Evolutionary conservation across 2,329 filamentous ascomycete genomes (phyloP).

Genomic region (Penicillium sp.): DNA sequence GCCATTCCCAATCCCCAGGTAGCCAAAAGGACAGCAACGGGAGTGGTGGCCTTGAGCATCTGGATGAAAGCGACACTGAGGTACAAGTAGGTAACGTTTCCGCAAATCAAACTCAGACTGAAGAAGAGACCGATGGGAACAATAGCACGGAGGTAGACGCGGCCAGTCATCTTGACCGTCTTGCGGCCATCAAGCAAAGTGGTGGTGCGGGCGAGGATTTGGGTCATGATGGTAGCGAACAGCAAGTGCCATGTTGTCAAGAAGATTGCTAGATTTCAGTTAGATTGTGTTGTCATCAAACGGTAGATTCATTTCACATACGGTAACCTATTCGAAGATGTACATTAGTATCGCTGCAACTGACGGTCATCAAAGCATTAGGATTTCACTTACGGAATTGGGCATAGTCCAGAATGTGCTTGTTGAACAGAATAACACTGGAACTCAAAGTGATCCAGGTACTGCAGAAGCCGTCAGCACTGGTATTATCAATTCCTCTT

Average conservation of each 20-base stretch:
- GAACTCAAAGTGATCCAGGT: conserved; percentile 91
- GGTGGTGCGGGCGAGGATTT: conserved; percentile 86
- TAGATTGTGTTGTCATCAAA: conserved; percentile 12
- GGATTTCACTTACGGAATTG: conserved; percentile 65
- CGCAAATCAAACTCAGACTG: conserved; percentile 92
- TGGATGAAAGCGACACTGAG: conserved; percentile 96
- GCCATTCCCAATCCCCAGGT: conserved; percentile 85
- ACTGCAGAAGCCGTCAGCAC: conserved; percentile 46
- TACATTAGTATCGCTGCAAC: conserved; percentile 13
- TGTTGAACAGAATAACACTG: conserved; percentile 98
- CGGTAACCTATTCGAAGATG: conserved; percentile 39
- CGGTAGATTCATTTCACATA: conserved; percentile 27
- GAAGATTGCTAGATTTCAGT: conserved; percentile 47
- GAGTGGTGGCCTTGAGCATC: conserved; percentile 98
- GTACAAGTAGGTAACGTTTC: conserved; percentile 93
- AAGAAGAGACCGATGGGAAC: conserved; percentile 95
- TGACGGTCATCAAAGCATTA: conserved; percentile 7
- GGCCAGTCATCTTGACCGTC: conserved; percentile 94
- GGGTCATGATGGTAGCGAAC: conserved; percentile 92
- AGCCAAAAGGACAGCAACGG: conserved; percentile 84
- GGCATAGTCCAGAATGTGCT: conserved; percentile 86
- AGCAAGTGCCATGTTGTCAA: conserved; percentile 93
- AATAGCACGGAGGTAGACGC: conserved; percentile 87
- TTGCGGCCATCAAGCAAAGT: conserved; percentile 88
- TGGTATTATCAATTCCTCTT: too few species aligned